Evolutionary conservation across 768 basidiomycete genomes (phyloP), one percentile per base, ranked within the genome.

Genomic region (Termitomyces sp.): DNA sequence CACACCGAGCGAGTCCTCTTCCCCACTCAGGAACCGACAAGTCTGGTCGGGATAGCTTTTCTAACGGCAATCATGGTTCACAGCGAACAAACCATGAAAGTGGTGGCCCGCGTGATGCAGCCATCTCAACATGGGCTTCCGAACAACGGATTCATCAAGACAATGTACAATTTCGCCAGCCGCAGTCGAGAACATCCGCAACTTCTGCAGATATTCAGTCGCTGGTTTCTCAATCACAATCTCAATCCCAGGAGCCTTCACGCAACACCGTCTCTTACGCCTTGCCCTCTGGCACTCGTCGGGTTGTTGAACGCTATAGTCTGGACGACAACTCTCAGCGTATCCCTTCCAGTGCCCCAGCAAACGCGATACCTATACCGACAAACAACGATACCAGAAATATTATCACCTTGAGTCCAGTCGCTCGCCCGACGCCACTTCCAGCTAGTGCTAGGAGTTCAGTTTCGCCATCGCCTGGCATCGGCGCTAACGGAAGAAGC

Each of bases 231-330:
- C 66, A 66, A 41, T 68, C 70, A 25, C 67, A 68, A 37, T 60
- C 57, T 28, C 61, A 66, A 51, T 62, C 67, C 17, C 76, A 73
- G 57, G 76, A 77, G 10, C 70, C 71, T 1, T 66, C 67, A 35
- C 71, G 75, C 39, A 73, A 68, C 60, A 64, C 72, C 1, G 67
- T 75, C 21, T 79, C 81, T 12, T 79, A 81, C 66, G 73, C 74
- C 19, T 65, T 77, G 35, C 76, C 81, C 16, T 67, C 73, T 19
- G 75, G 72, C 27, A 70, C 78, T 44, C 78, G 75, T 58, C 74
- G 79, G 57, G 77, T 80, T 10, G 67, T 76, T 25, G 81, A 83
- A 61, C 74, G 80, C 34, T 80, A 79, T 65, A 81, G 77, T 63
- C 65, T 80, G 17, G 83, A 82, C 51, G 79, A 82, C 61, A 69